Percentiles rank a stretch among this genome's conserved stretches.
These are phyloP conservation scores for Eucalyptus melliodora DNA, from an alignment of 345 rosid genomes.

Conservation along the genomic window DNA sequence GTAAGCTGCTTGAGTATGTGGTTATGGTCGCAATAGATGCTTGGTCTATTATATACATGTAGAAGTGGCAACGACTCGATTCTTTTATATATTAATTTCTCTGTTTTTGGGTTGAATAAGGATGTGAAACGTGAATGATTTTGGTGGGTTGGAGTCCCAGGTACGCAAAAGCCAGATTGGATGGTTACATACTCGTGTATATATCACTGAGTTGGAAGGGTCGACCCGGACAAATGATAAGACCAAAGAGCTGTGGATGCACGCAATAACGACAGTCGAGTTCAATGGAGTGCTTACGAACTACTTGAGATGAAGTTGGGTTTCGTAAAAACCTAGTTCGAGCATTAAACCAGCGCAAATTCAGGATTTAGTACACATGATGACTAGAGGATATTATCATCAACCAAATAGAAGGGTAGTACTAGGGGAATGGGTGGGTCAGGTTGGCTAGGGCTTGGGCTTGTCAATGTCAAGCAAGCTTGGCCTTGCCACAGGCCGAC, in stretches of 20 bases:
- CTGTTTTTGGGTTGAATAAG: not conserved
- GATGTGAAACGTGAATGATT: not conserved
- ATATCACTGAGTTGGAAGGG: not conserved
- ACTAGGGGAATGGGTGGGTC: no score
- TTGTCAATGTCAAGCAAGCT: no score
- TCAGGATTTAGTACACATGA: not conserved
- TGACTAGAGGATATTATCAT: not conserved
- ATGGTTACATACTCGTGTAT: not conserved
- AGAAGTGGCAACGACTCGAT: not conserved
- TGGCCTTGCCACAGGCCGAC: rapidly evolving
- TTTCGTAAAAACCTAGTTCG: not conserved
- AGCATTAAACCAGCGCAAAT: no score
- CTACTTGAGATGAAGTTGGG: not conserved
- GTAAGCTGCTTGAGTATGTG: not conserved
- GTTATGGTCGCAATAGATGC: no score
- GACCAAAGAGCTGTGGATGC: not conserved
- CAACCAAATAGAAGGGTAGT: no score
- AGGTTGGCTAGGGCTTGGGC: no score
- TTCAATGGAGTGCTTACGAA: not conserved
- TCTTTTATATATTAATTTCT: not conserved
- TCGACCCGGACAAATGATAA: not conserved
- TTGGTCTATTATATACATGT: not conserved
- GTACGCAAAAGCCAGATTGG: not conserved
- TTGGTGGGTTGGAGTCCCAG: not conserved
- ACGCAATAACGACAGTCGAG: not conserved